Base-by-base conservation (phyloP, 2,329 filamentous ascomycete species). In the Scedosporium aurantiacum region DNA sequence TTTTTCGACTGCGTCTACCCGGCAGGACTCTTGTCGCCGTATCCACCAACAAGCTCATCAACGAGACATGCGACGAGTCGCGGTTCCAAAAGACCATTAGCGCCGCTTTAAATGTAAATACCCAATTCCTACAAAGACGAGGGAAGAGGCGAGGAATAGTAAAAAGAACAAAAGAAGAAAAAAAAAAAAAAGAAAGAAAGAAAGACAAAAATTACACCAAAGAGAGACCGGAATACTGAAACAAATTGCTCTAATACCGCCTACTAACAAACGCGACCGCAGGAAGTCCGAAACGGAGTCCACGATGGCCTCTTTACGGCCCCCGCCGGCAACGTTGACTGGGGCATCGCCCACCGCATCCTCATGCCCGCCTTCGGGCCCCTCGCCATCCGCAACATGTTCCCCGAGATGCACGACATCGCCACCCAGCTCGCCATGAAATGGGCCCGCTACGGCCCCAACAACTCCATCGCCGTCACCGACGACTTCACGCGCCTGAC, bases 401-500 rank as follows among this genome's bases (percentile, higher is more conserved):
- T 87, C 64, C 78, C 81, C 63, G 83, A 86, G 67, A 87, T 87
- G 84, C 78, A 85, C 64, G 87, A 89, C 65, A 83, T 89, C 63
- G 81, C 85, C 4, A 77, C 78, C 0, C 86, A 90, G 68, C 72
- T 90, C 58, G 79, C 81, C 8, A 77, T 88, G 72, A 89, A 89
- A 70, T 86, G 86, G 80, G 86, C 85, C 18, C 79, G 87, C 40
- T 78, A 83, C 65, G 88, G 88, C 0, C 73, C 82, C 1, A 70
- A 76, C 1, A 70, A 78, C 54, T 75, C 79, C 8, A 87, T 91
- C 62, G 74, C 78, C 54, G 81, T 82, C 0, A 79, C 82, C 0
- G 84, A 87, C 18, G 86, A 90, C 70, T 89, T 89, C 64, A 89
- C 87, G 2, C 80, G 87, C n/a, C 74, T 91, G 37, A 84, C 88